Conservation (phyloP, 139 green algal genomes). For the Chlorella sorokiniana region DNA sequence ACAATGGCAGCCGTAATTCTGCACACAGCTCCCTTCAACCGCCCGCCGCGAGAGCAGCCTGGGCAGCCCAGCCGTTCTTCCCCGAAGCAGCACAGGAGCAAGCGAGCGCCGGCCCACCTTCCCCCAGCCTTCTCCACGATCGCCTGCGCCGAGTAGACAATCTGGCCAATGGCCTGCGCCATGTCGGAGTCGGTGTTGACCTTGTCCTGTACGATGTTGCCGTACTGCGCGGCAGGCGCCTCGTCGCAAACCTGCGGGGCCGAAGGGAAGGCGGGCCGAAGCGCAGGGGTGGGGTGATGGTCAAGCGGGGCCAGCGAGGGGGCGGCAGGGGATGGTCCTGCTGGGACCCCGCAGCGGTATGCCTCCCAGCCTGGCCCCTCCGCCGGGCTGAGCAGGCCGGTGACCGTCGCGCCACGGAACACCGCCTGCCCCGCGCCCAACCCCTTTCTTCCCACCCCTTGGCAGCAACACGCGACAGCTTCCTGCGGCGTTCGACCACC, state of each 20-base stretch:
- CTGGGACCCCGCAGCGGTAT: too few relatives aligned
- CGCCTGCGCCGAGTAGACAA: constrained; percentile 34
- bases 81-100: neutral
- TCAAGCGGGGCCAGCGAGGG: too few relatives aligned
- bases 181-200: constrained; percentile 17
- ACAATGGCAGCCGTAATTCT: too few relatives aligned
- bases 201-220: constrained; percentile 29
- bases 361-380: too few relatives aligned
- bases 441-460: too few relatives aligned
- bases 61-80: neutral
- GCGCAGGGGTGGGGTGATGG: neutral
- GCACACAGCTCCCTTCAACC: too few relatives aligned
- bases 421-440: neutral
- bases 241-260: constrained; percentile 19
- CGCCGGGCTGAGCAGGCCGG: too few relatives aligned
- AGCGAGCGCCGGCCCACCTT: neutral
- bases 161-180: constrained; percentile 26
- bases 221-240: constrained; percentile 14
- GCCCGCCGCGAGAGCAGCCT: too few relatives aligned
- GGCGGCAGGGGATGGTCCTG: too few relatives aligned
- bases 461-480: too few relatives aligned
- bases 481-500: too few relatives aligned
- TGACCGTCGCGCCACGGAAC: neutral
- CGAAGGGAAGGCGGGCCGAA: neutral
- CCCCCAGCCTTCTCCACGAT: constrained; percentile 33